Evolutionary conservation across 225 moss, liverwort and hornwort genomes (phyloP), one percentile per base, ranked within the genome.

Genomic region (Sphagnum contortum): DNA sequence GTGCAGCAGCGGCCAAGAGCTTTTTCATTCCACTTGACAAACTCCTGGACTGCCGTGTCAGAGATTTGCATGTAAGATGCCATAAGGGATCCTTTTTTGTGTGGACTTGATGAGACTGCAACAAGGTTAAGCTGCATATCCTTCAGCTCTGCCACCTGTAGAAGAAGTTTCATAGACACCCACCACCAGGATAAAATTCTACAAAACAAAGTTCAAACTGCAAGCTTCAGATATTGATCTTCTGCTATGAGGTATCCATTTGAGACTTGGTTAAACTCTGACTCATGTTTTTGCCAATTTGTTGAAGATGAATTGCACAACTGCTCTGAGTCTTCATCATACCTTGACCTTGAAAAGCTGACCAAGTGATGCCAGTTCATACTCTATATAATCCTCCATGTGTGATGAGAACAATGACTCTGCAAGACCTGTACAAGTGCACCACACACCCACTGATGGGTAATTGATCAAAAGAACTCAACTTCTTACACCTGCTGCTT

Each of bases 21-120:
- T 74, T 98, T 93, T 71, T 93, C 96, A 65, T 91, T 93, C 90
- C 96, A 93, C 46, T 70, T 65, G 59, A 98, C 74, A 75, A 91
- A 91, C 66, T 93, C 93, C 72, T 85, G 74, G 4, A 93, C 93
- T 47, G 91, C 93, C 57, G 75, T 63, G 0, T 83, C 76, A 12
- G 76, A 84, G 73, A 98, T 92, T 66, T 77, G 84, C 47, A 78
- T 75, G 5, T 75, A 47, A 7, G 51, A 61, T 10, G 73, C 61
- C 64, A 65, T 78, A 29, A 71, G 71, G 7, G 75, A 80, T 29
- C 29, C 29, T 3, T 71, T 73, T 61, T 55, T 73, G 8, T 7
- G 68, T 0, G 70, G 72, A n/a, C 61, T 55, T 2, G 48, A 63
- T 4, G 75, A 53, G 7, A 2, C 1, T 0, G 77, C 11, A 60